Base-by-base conservation (phyloP, 176 grass and related monocot genomes). In the Typha latifolia region DNA sequence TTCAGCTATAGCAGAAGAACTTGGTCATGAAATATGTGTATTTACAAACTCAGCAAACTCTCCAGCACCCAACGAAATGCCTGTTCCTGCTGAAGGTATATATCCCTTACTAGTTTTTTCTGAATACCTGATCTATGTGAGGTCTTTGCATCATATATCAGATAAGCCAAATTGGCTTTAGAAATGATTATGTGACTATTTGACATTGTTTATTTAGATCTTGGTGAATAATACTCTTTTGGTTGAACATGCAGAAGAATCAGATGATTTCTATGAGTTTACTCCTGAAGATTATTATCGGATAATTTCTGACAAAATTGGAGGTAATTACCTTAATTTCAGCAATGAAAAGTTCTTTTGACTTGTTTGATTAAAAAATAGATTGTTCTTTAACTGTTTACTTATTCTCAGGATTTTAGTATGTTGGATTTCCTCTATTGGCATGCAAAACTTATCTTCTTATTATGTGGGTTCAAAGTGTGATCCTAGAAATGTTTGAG, bases 181-280 rank as follows among this genome's bases (percentile, higher is more conserved):
- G 34, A 43, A 43, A 10, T 43, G 37, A 1, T 8, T 43, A 2
- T 59, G 16, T 22, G 53, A 59, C 53, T 59, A 59, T 57, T 16
- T 18, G 47, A 3, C 5, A 32, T 5, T 43, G 9, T 43, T 43
- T 43, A 43, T 43, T 43, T 43, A 16, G 43, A 14, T 14, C 34
- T 22, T 24, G 3, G 47, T 49, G 5, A 49, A 49, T 23, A 49
- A 48, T 67, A 10, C 18, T 19, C 16, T 50, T 48, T 50, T 19
- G 43, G 10, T 43, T 43, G 37, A 43, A 43, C 70, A 27, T 80
- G 66, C 74, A 93, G 94, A 93, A 66, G 86, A 93, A 83, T 83
- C 82, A 43, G 89, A 99, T 61, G 86, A 90, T 12, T 99, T 99
- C 72, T 99, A 93, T 74, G 89, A 99, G 77, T 80, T 99, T 81